A percentile compares a stretch with the other conserved stretches of the same genome.
Evolutionary conservation across 257 asterid genomes (phyloP).

Genomic region (Plantago elongata): DNA sequence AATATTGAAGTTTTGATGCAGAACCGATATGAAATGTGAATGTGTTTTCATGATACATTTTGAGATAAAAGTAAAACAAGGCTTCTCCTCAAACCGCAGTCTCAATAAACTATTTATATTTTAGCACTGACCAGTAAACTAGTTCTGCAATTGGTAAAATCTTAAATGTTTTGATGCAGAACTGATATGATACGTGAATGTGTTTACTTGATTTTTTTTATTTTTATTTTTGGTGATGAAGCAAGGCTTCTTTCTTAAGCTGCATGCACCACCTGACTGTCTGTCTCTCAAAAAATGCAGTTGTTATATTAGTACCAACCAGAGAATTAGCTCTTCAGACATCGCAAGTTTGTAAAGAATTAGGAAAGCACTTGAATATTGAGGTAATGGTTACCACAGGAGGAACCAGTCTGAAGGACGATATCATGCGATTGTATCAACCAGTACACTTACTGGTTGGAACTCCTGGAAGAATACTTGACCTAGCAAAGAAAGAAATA

Average conservation of each 20-base stretch:
- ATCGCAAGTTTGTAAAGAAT: conserved; percentile 36
- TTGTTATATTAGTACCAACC: conserved; percentile 32
- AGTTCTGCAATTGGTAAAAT: too few species aligned
- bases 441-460: conserved; percentile 36
- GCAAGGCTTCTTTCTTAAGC: too few species aligned
- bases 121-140: too few species aligned
- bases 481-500: conserved; percentile 28
- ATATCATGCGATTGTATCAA: conserved; percentile 33
- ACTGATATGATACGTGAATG: too few species aligned
- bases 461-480: conserved; percentile 41
- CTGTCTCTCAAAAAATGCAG: conserved; percentile 20
- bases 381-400: conserved; percentile 36
- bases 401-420: conserved; percentile 36
- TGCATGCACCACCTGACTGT: neutral
- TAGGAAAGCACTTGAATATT: conserved; percentile 31
- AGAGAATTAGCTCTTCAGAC: conserved; percentile 39
- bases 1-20: neutral
- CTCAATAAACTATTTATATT: too few species aligned
- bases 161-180: too few species aligned
- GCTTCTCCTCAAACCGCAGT: too few species aligned
- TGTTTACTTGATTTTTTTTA: too few species aligned
- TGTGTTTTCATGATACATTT: neutral
- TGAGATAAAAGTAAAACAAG: too few species aligned
- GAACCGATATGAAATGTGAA: conserved; percentile 1
- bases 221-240: too few species aligned